Conservation (phyloP, 192 early-diverging fungal genomes). For the Coemansia interrupta region DNA sequence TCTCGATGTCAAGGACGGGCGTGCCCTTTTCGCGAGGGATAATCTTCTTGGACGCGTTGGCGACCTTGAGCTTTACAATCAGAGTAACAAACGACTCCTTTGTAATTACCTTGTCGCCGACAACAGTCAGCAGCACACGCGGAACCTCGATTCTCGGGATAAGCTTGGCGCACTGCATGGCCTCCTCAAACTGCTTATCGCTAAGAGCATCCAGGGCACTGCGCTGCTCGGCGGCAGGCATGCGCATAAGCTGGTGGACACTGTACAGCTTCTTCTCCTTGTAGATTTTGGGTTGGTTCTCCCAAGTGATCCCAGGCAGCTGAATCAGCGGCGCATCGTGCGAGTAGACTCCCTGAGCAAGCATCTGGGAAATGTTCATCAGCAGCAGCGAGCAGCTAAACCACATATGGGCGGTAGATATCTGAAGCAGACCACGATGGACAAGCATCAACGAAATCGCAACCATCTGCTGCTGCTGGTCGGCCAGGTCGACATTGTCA, state of each 20-base stretch:
- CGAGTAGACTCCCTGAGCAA: slow-evolving; percentile 83
- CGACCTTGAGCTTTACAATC: slow-evolving; percentile 47
- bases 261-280: slow-evolving; percentile 51
- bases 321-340: slow-evolving; percentile 79
- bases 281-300: slow-evolving; percentile 65
- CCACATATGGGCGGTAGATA: slow-evolving; percentile 85
- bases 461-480: slow-evolving; percentile 67
- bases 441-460: slow-evolving; percentile 71
- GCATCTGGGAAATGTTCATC: slow-evolving; percentile 83
- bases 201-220: slow-evolving; percentile 55
- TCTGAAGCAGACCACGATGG: slow-evolving; percentile 79
- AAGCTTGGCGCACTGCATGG: slow-evolving; percentile 68
- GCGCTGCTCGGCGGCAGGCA: slow-evolving; percentile 63
- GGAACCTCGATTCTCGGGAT: slow-evolving; percentile 76
- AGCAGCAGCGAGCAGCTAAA: slow-evolving; percentile 61
- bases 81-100: slow-evolving; percentile 77
- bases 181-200: slow-evolving; percentile 64
- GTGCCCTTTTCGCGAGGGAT: slow-evolving; percentile 24
- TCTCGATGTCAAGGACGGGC: slow-evolving; percentile 43
- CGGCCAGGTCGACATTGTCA: slow-evolving; percentile 46
- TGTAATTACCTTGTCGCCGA: slow-evolving; percentile 74
- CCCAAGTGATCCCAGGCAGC: slow-evolving; percentile 72
- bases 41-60: slow-evolving; percentile 23
- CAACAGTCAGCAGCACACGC: slow-evolving; percentile 80
- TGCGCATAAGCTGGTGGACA: slow-evolving; percentile 64